Conservation (phyloP, 768 basidiomycete species). For the Candolleomyces eurysporus region DNA sequence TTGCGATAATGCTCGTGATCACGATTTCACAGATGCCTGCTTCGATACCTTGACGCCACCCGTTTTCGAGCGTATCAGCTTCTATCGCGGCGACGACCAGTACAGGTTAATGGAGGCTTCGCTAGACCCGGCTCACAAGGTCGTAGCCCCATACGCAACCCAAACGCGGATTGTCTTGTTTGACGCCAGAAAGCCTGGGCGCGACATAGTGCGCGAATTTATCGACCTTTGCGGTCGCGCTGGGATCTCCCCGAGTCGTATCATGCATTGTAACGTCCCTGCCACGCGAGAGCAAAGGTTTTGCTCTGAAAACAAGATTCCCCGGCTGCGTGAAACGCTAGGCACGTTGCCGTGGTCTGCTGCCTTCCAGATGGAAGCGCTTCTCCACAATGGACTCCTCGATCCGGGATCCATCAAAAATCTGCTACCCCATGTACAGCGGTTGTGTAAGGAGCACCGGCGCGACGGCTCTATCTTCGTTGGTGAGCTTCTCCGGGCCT, state of each 20-base stretch:
- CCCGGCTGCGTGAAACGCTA: conserved; percentile 43
- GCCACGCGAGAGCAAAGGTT: conserved; percentile 54
- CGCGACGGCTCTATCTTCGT: conserved; percentile 22
- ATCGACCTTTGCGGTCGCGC: conserved; percentile 50
- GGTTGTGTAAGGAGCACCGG: conserved; percentile 32
- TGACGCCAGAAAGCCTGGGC: conserved; percentile 34
- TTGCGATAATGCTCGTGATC: not conserved
- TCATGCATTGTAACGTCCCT: conserved; percentile 42
- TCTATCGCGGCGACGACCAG: conserved; percentile 51
- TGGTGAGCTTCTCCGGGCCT: conserved; percentile 54
- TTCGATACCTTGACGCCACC: conserved; percentile 70
- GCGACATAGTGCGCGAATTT: conserved; percentile 51
- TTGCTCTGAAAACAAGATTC: conserved; percentile 36
- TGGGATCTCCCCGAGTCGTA: conserved; percentile 23
- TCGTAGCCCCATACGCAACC: conserved; percentile 67
- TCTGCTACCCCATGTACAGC: conserved; percentile 43
- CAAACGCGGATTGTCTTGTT: conserved; percentile 65
- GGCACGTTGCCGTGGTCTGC: conserved; percentile 57
- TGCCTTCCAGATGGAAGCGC: conserved; percentile 74
- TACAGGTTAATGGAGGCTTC: conserved; percentile 58
- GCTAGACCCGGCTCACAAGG: conserved; percentile 55
- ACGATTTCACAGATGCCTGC: conserved; percentile 50
- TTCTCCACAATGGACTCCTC: conserved; percentile 61
- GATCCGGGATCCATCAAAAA: conserved; percentile 55
- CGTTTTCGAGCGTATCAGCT: conserved; percentile 55